Percentiles rank a stretch among this genome's conserved stretches.
phyloP scores from a whole-genome alignment of 2,329 filamentous ascomycete genomes.

The Decorospora gaudefroyi region DNA sequence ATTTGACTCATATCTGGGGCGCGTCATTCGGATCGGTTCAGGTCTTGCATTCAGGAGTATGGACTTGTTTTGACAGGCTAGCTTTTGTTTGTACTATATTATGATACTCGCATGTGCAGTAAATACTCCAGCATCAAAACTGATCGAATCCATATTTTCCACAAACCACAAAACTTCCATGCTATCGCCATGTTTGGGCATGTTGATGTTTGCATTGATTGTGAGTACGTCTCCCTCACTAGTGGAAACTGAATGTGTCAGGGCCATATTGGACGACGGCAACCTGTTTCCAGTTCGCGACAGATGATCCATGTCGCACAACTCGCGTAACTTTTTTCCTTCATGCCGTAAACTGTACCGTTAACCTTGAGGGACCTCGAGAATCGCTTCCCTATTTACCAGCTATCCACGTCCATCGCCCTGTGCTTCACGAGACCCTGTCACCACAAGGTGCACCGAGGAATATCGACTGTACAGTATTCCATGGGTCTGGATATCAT shows the following conservation, averaged over 20 bases:
- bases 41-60: slow-evolving; percentile 13
- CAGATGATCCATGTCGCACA: slow-evolving; percentile 23
- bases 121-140: slow-evolving; percentile 29
- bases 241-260: slow-evolving; percentile 30
- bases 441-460: slow-evolving; percentile 6
- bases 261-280: slow-evolving; percentile 13
- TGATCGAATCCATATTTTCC: slow-evolving; percentile 28
- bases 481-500: neutral
- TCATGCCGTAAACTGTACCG: slow-evolving; percentile 5
- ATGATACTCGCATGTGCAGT: slow-evolving; percentile 27
- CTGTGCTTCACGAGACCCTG: slow-evolving; percentile 1
- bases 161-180: slow-evolving; percentile 15
- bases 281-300: slow-evolving; percentile 5
- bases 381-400: slow-evolving; percentile 14
- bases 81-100: slow-evolving; percentile 40
- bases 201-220: slow-evolving; percentile 24
- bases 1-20: slow-evolving; percentile 7
- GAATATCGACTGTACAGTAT: neutral
- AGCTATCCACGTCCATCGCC: slow-evolving; percentile 6
- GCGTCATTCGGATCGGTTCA: slow-evolving; percentile 3
- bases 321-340: slow-evolving; percentile 1
- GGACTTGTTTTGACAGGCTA: slow-evolving; percentile 13
- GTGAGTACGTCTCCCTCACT: slow-evolving; percentile 15
- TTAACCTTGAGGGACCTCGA: slow-evolving; percentile 6
- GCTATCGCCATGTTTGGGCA: slow-evolving; percentile 17